These are phyloP conservation scores for Chalciporus piperatus DNA, from an alignment of 768 basidiomycete genomes.

Conservation along the genomic window DNA sequence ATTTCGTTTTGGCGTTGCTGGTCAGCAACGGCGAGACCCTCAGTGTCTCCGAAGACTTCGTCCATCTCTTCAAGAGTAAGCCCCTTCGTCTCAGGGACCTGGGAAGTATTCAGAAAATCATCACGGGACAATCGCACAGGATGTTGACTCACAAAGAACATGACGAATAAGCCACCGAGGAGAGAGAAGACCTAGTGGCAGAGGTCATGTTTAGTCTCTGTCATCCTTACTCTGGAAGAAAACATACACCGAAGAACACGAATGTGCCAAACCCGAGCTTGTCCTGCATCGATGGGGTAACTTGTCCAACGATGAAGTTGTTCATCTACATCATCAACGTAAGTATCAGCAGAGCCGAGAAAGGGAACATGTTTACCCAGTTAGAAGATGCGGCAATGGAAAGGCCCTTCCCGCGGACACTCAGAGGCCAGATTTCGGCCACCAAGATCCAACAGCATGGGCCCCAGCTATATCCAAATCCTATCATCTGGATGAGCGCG, in stretches of 20 bases:
- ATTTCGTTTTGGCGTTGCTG: conserved; percentile 47
- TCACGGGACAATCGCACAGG: not conserved
- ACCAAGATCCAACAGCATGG: conserved; percentile 78
- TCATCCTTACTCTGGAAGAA: not conserved
- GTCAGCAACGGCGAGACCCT: conserved; percentile 56
- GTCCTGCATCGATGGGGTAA: conserved; percentile 71
- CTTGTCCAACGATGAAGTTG: conserved; percentile 56
- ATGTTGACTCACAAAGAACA: conserved; percentile 51
- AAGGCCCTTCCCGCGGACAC: conserved; percentile 71
- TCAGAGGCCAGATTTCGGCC: conserved; percentile 72
- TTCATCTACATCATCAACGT: conserved; percentile 51
- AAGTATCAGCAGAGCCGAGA: not conserved
- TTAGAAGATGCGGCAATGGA: conserved; percentile 75
- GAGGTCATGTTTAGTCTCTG: not conserved
- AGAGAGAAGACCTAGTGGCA: conserved; percentile 57
- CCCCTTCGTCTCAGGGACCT: conserved; percentile 75
- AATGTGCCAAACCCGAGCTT: conserved; percentile 69
- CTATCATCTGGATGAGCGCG: conserved; percentile 22
- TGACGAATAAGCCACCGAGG: conserved; percentile 63
- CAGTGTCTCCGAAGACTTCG: conserved; percentile 61
- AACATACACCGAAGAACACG: conserved; percentile 67
- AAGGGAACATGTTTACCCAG: conserved; percentile 45
- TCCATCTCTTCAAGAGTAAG: conserved; percentile 79
- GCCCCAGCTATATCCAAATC: conserved; percentile 78
- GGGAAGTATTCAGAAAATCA: not conserved